A percentile compares a stretch with the other conserved stretches of the same genome.
Conservation (phyloP, 2,329 filamentous ascomycete genomes). For the Sporothrix phasma region DNA sequence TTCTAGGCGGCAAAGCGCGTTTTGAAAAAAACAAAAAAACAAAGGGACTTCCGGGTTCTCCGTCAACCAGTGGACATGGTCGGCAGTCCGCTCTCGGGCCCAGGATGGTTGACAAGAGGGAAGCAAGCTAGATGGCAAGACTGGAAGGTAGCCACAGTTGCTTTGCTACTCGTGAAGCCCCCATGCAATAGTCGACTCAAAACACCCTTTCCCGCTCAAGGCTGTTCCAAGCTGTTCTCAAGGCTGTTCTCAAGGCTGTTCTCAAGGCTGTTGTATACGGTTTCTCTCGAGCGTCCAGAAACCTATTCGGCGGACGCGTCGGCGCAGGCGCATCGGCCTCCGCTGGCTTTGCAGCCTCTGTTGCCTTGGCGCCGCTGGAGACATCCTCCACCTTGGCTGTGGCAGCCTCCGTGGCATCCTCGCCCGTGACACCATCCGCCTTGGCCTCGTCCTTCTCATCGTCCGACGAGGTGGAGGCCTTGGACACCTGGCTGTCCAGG, state of each 20-base stretch:
- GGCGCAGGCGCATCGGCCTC: not conserved
- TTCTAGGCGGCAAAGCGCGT: not conserved
- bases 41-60: not conserved
- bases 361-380: conserved; percentile 6
- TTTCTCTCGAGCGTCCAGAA: too few species aligned
- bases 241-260: too few species aligned
- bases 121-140: not conserved
- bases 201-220: not conserved
- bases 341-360: conserved; percentile 9
- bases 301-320: not conserved
- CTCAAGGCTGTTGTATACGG: too few species aligned
- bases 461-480: conserved; percentile 34
- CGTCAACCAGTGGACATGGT: not conserved
- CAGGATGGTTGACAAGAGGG: not conserved
- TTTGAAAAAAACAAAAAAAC: not conserved
- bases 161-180: not conserved
- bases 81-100: not conserved
- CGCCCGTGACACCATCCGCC: not conserved
- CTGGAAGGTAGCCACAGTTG: not conserved
- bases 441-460: conserved; percentile 11
- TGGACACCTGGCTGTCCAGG: conserved; percentile 71
- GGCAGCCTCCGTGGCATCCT: not conserved
- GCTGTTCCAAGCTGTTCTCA: not conserved
- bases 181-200: not conserved
- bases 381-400: not conserved